Evolutionary conservation across 208 protist species (phyloP).

Genomic region (Phytomonas sp.): DNA sequence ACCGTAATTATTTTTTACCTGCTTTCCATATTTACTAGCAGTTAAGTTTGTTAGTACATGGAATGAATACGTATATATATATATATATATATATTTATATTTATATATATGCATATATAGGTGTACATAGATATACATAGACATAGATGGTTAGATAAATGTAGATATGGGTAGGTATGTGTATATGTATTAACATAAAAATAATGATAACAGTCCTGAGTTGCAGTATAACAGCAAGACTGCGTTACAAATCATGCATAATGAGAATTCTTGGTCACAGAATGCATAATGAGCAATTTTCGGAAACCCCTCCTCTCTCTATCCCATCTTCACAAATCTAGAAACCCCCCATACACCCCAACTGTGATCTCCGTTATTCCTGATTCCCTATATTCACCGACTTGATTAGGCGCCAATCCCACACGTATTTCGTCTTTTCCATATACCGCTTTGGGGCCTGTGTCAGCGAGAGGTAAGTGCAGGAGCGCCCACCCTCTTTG

Average conservation of each 20-base stretch:
- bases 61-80: conserved; percentile 7
- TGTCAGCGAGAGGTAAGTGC: background rate
- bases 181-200: too few species aligned
- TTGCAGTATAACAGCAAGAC: too few species aligned
- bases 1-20: too few species aligned
- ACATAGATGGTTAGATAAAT: too few species aligned
- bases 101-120: background rate
- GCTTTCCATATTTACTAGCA: too few species aligned
- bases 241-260: background rate
- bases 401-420: background rate
- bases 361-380: background rate
- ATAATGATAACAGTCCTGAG: too few species aligned
- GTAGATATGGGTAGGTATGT: too few species aligned
- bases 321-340: background rate
- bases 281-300: too few species aligned
- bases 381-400: background rate
- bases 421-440: background rate
- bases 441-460: background rate
- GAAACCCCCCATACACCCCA: background rate
- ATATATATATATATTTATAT: conserved; percentile 7
- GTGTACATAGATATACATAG: background rate
- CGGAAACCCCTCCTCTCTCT: too few species aligned
- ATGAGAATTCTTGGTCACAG: too few species aligned
- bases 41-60: too few species aligned
- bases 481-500: background rate